Percentiles rank a stretch among this genome's conserved stretches.
phyloP scores from a whole-genome alignment of 495 filamentous ascomycete genomes.

The Parathielavia hyrcaniae region DNA sequence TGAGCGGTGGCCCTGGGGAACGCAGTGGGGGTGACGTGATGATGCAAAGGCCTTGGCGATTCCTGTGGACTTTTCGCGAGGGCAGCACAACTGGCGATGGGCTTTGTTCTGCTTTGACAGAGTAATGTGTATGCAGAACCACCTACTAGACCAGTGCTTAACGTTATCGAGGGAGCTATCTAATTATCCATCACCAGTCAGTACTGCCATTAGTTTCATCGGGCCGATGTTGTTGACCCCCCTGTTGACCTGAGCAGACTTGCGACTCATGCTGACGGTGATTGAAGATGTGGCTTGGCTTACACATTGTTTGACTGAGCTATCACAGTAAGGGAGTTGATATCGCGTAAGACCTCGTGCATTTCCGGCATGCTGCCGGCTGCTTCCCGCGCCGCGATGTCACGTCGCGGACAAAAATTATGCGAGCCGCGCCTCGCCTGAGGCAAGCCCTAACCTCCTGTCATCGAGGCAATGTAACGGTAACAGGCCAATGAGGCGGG shows the following conservation, averaged over 20 bases:
- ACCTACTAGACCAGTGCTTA: too few species aligned
- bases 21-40: neutral
- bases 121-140: too few species aligned
- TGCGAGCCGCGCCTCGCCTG: neutral
- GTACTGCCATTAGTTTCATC: too few species aligned
- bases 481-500: slow-evolving; percentile 1
- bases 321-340: too few species aligned
- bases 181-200: too few species aligned
- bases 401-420: slow-evolving; percentile 2
- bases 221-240: too few species aligned
- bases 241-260: too few species aligned
- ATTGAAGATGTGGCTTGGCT: neutral
- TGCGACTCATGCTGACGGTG: too few species aligned
- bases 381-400: slow-evolving; percentile 7
- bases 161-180: too few species aligned
- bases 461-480: neutral
- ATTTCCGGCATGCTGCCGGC: slow-evolving; percentile 1
- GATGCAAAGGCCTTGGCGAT: neutral
- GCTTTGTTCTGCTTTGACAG: too few species aligned
- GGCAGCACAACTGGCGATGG: too few species aligned
- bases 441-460: neutral
- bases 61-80: neutral
- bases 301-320: neutral
- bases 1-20: neutral
- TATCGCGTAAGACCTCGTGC: neutral